phyloP scores from a whole-genome alignment of 768 basidiomycete genomes.

The Hygrocybe coccinea region DNA sequence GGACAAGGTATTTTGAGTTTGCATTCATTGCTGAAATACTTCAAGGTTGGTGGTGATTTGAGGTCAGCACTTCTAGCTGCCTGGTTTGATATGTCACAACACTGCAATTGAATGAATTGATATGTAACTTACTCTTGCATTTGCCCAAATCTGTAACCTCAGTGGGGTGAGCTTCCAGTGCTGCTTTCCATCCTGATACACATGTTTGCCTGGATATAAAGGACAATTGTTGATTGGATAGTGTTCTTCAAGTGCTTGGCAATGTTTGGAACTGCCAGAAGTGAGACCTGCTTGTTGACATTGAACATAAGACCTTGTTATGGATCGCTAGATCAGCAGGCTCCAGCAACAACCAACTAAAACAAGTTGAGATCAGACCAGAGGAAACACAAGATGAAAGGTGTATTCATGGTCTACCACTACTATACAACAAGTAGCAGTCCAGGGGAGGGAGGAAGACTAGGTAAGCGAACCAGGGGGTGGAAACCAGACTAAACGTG shows the following conservation, averaged over 20 bases:
- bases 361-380: no score
- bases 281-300: no score
- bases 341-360: not conserved
- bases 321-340: not conserved
- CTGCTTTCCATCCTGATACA: not conserved
- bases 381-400: no score
- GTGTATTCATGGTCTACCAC: no score
- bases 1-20: not conserved
- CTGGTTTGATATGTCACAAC: not conserved
- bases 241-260: not conserved
- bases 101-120: not conserved
- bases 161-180: conserved; percentile 1
- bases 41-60: not conserved
- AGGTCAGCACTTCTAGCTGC: not conserved
- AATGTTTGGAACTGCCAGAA: no score
- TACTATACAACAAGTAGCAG: no score
- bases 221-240: conserved; percentile 1
- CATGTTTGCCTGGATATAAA: not conserved
- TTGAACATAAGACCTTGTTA: no score
- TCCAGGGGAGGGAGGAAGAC: no score
- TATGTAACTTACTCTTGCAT: not conserved
- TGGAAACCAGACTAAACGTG: no score
- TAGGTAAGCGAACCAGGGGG: no score
- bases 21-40: not conserved
- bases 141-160: conserved; percentile 1